Conservation (phyloP, 1,284 basidiomycete species). For the Trichosporon ovoides region DNA sequence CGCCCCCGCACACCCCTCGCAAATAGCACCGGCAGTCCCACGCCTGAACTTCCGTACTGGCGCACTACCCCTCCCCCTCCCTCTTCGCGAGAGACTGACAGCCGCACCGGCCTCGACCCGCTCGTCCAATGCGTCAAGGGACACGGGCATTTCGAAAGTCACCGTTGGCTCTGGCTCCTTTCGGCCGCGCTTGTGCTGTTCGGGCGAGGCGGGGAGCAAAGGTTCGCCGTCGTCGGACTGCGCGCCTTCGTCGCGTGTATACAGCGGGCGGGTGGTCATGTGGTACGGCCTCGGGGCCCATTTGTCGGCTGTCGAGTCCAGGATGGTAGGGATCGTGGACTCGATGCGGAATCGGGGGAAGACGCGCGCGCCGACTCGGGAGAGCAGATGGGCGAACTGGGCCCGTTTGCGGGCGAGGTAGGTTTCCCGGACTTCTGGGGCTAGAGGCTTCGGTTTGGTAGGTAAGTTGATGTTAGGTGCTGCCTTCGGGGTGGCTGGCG, state of each 20-base stretch:
- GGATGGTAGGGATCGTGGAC: slow-evolving; percentile 19
- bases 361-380: slow-evolving; percentile 22
- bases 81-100: neutral
- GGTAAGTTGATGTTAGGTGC: neutral
- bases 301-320: slow-evolving; percentile 34
- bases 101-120: slow-evolving; percentile 37
- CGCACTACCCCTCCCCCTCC: slow-evolving; percentile 9
- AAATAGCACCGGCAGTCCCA: slow-evolving; percentile 26
- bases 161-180: slow-evolving; percentile 27
- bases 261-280: slow-evolving; percentile 38
- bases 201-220: neutral
- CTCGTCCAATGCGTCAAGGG: slow-evolving; percentile 41
- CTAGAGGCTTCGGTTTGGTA: neutral
- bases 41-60: slow-evolving; percentile 13
- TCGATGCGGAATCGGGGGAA: slow-evolving; percentile 30
- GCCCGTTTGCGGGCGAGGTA: slow-evolving; percentile 23
- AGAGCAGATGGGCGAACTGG: slow-evolving; percentile 25
- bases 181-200: neutral
- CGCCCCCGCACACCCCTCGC: slow-evolving; percentile 38
- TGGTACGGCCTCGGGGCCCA: slow-evolving; percentile 39
- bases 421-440: slow-evolving; percentile 16
- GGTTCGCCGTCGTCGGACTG: slow-evolving; percentile 13
- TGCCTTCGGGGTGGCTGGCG: neutral
- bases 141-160: slow-evolving; percentile 44
- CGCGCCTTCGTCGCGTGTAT: slow-evolving; percentile 24